phyloP scores from a whole-genome alignment of 1,284 basidiomycete species.

The Malassezia cuniculi region DNA sequence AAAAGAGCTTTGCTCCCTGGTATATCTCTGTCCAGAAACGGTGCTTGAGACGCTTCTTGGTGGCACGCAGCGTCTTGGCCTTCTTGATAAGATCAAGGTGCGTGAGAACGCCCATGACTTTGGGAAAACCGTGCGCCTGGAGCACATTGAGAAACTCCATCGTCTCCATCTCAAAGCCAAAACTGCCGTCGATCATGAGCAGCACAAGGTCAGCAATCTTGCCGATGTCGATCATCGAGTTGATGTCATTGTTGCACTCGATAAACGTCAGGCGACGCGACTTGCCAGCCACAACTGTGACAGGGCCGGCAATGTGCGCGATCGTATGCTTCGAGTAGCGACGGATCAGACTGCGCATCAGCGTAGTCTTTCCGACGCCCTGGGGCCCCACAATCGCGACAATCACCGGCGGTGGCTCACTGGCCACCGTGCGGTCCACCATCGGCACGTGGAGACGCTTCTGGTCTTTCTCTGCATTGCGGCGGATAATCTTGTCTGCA shows the following conservation, averaged over 20 bases:
- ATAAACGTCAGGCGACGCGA: conserved; percentile 83
- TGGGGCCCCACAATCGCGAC: conserved; percentile 94
- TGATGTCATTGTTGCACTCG: conserved; percentile 94
- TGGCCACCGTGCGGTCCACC: conserved; percentile 72
- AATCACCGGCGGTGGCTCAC: conserved; percentile 81
- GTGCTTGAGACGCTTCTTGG: conserved; percentile 90
- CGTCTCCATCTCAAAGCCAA: conserved; percentile 99
- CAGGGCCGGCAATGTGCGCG: conserved; percentile 76
- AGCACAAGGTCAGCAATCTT: conserved; percentile 93
- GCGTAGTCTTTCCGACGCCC: conserved; percentile 87
- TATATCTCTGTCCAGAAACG: conserved; percentile 99
- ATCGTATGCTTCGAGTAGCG: conserved; percentile 90
- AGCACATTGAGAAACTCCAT: conserved; percentile 97
- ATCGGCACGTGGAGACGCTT: conserved; percentile 88
- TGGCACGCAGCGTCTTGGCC: conserved; percentile 67
- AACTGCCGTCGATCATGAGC: conserved; percentile 93
- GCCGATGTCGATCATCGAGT: conserved; percentile 93
- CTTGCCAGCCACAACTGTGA: conserved; percentile 87
- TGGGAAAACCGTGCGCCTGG: conserved; percentile 93
- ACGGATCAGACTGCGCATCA: conserved; percentile 80
- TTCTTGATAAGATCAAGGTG: conserved; percentile 97
- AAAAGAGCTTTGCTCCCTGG: conserved; percentile 95
- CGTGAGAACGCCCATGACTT: conserved; percentile 89
- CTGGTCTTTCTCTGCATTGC: conserved; percentile 86
- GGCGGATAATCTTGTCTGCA: conserved; percentile 65